Base-by-base conservation (phyloP, 768 basidiomycete species). In the Rhizopogon salebrosus region DNA sequence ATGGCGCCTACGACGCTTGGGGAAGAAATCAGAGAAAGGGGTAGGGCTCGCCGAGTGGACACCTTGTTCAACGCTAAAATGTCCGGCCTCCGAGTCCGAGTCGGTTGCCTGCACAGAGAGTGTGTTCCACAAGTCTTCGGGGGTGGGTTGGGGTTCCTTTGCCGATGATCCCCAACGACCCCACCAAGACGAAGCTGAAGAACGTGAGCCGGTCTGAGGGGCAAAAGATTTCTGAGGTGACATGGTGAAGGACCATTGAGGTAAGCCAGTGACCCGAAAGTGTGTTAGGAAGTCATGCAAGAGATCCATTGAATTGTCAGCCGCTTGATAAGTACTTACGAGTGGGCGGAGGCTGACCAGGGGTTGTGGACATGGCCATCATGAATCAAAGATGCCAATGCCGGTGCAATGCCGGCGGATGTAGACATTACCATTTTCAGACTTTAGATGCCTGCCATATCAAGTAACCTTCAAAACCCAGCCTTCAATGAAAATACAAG, bases 101-200 rank as follows among this genome's bases (percentile, higher is more conserved):
- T n/a, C n/a, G 24, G 31, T 37, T 34, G 48, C 29, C n/a, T 56
- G 64, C 8, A 48, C 16, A 7, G 38, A 22, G 18, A 53, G 26
- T 23, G 55, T 37, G 45, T 49, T 40, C 58, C 62, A 60, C 26
- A 68, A 38, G 37, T 60, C 56, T 26, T 36, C 57, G 11, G 67
- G 53, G 5, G 59, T 41, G 10, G 60, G 65, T 10, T 54, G 51
- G 3, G 52, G 0, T 42, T 51, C 54, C 37, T 23, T 54, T 20
- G 23, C 18, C 20, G 6, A 24, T 11, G 41, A 26, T 24, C 20
- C 51, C 37, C 31, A 20, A 16, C 22, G 4, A 34, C 20, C 51
- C 37, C 31, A 20, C 9, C 22, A 4, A 34, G 45, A 23, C 22
- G 31, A 10, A 16, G 31, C 31, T 34, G 31, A 8, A 20, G 22